Percentiles rank a stretch among this genome's conserved stretches.
Evolutionary conservation across 306 rosid genomes (phyloP).

Genomic region (Inga oerstediana): DNA sequence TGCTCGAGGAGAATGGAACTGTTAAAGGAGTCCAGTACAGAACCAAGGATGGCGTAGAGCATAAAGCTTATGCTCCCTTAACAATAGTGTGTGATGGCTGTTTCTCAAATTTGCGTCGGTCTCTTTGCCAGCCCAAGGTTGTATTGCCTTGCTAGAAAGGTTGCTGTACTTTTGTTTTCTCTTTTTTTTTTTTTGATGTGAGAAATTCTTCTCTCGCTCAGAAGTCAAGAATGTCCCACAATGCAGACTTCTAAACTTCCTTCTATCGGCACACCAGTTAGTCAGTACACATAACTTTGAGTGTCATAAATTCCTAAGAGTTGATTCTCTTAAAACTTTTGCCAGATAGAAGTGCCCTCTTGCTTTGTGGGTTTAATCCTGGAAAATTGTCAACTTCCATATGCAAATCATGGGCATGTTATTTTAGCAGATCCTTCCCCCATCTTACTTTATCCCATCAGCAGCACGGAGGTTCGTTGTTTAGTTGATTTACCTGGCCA

Average conservation of each 20-base stretch:
- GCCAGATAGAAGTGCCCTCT: constrained; percentile 57
- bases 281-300: background rate
- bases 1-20: constrained; percentile 58
- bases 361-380: constrained; percentile 58
- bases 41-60: constrained; percentile 53
- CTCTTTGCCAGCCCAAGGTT: constrained; percentile 69
- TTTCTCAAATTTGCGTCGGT: constrained; percentile 66
- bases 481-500: constrained; percentile 64
- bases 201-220: background rate
- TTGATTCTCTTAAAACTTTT: background rate
- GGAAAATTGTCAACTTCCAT: constrained; percentile 62
- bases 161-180: background rate
- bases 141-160: constrained; percentile 18
- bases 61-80: constrained; percentile 61
- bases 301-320: background rate
- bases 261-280: background rate
- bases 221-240: background rate
- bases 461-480: constrained; percentile 59
- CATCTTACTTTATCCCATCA: constrained; percentile 60
- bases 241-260: background rate
- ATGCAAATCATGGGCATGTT: constrained; percentile 62
- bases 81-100: constrained; percentile 75
- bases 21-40: constrained; percentile 67
- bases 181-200: background rate
- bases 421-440: constrained; percentile 61